Evolutionary conservation across 306 rosid species (phyloP), one percentile per base, ranked within the genome.

Genomic region (Vachellia collinsii): DNA sequence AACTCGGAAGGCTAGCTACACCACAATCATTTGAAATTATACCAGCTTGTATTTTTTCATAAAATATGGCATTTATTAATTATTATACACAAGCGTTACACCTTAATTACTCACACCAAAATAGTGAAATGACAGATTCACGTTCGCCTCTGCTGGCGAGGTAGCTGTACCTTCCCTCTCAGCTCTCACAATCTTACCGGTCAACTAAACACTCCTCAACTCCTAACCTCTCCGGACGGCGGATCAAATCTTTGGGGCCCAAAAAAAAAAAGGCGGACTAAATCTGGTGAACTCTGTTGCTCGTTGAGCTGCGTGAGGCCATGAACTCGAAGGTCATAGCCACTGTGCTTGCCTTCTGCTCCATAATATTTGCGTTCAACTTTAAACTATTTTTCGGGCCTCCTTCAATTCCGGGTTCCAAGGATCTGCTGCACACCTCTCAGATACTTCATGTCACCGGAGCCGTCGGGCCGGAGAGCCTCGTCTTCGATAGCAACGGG

Each of bases 391-490:
- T 87, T 4, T 72, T 89, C 51, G 83, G 56, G 11, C 89, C 89
- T 8, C 77, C 86, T 43, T 64, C 54, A 6, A 46, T 93, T 58
- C 83, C 85, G 6, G 89, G 86, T 42, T 89, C 97, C 20, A 80
- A 74, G 11, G 90, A 91, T 56, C 39, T 36, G 29, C 97, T 94
- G 17, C 90, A 84, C 82, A 34, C 81, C 22, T 85, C 99, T 34
- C 39, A 61, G 54, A 22, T 90, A 7, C 20, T 93, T 37, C 61
- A 71, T 0, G 76, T 95, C 22, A 46, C 85, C 42, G 94, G 88
- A 10, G 97, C 97, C 4, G 34, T 88, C 36, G 99, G 99, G 0
- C 98, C 98, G n/a, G 99, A 95, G 83, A 95, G 99, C 75, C 75
- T 95, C 11, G 94, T 77, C 14, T 95, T 95, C 73, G 96, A 95